phyloP scores from a whole-genome alignment of 1,284 basidiomycete genomes.

The Mixia osmundae region DNA sequence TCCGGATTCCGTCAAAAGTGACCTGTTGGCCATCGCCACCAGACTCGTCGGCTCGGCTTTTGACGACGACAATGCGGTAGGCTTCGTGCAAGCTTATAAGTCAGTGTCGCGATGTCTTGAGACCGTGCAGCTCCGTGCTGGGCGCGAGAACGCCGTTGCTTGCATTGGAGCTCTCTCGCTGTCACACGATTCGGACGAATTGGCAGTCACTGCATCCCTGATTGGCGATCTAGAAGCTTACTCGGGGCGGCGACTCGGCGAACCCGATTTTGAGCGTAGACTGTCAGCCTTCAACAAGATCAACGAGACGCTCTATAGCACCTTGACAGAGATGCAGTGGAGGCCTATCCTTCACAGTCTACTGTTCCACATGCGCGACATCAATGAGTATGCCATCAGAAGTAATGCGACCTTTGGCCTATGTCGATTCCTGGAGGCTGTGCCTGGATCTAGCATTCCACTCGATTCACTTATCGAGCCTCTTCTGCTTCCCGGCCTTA shows the following conservation, averaged over 20 bases:
- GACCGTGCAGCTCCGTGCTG: no score
- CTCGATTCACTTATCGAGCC: no score
- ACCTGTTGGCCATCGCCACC: no score
- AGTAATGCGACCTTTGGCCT: constrained; percentile 56
- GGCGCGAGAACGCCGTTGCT: no score
- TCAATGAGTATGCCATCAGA: constrained; percentile 66
- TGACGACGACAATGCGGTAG: no score
- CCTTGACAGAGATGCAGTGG: constrained; percentile 43
- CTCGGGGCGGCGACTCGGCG: constrained; percentile 55
- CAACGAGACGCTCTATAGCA: constrained; percentile 36
- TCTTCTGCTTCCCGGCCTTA: constrained; percentile 56
- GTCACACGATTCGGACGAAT: constrained; percentile 29
- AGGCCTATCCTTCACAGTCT: constrained; percentile 60
- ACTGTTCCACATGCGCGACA: constrained; percentile 68
- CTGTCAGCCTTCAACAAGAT: constrained; percentile 50
- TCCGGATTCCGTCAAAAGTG: no score
- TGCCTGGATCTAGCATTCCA: constrained; percentile 30
- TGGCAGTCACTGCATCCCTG: constrained; percentile 32
- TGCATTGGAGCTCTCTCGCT: no score
- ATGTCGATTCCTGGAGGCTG: constrained; percentile 48
- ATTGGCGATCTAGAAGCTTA: constrained; percentile 62
- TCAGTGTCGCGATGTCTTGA: no score
- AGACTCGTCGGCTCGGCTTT: no score
- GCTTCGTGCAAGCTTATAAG: no score
- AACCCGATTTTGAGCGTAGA: constrained; percentile 79